These are phyloP conservation scores for Astragalus glycyphyllos DNA, from an alignment of 306 rosid genomes.

Conservation along the genomic window DNA sequence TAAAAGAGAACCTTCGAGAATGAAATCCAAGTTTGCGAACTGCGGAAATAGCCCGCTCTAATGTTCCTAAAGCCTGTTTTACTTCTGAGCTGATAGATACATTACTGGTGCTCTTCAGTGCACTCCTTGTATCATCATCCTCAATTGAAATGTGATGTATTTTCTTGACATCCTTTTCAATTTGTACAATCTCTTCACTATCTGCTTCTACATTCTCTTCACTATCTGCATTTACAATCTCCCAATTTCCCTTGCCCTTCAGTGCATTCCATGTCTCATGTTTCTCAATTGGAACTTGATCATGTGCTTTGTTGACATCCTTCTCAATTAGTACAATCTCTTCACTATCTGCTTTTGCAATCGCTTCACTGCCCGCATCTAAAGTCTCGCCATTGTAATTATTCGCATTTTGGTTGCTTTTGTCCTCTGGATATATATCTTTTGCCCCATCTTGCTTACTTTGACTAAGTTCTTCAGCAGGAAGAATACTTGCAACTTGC, in stretches of 20 bases:
- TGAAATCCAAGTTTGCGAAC: slow-evolving; percentile 55
- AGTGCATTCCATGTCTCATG: slow-evolving; percentile 31
- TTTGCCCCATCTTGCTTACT: slow-evolving; percentile 40
- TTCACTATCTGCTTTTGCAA: slow-evolving; percentile 33
- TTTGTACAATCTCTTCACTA: slow-evolving; percentile 54
- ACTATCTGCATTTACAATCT: slow-evolving; percentile 53
- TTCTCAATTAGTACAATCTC: slow-evolving; percentile 59
- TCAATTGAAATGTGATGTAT: slow-evolving; percentile 31
- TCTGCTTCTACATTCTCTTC: slow-evolving; percentile 40
- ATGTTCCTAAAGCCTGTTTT: slow-evolving; percentile 73
- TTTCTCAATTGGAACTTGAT: slow-evolving; percentile 36
- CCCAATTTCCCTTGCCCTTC: slow-evolving; percentile 48
- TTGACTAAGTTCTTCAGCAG: slow-evolving; percentile 41
- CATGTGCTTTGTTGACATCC: slow-evolving; percentile 34
- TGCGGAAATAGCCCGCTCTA: slow-evolving; percentile 70
- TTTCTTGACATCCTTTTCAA: slow-evolving; percentile 43
- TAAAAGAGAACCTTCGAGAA: slow-evolving; percentile 46
- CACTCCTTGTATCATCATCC: slow-evolving; percentile 39
- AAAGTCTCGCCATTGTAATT: too few species aligned
- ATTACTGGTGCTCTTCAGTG: slow-evolving; percentile 46
- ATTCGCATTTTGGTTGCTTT: slow-evolving; percentile 38
- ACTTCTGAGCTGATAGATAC: slow-evolving; percentile 64
- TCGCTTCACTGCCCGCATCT: slow-evolving; percentile 20
- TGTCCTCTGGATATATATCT: slow-evolving; percentile 43
- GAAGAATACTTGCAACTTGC: slow-evolving; percentile 38